phyloP scores from a whole-genome alignment of 2,329 filamentous ascomycete genomes.

The Hymenoscyphus fructigenus region DNA sequence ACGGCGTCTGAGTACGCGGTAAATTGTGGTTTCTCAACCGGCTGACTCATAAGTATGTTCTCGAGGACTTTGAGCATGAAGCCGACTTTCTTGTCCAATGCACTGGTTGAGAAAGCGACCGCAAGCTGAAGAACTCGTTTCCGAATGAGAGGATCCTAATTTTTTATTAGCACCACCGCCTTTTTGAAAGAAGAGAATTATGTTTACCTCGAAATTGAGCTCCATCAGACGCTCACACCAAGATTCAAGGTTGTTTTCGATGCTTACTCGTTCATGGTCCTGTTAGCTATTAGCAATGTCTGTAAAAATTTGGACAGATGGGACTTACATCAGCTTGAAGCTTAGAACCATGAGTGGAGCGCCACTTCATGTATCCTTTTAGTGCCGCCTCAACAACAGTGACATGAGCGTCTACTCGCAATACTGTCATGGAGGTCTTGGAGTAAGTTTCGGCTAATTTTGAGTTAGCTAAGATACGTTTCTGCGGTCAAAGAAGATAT shows the following conservation, averaged over 20 bases:
- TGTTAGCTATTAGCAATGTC: slow-evolving; percentile 26
- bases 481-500: slow-evolving; percentile 16
- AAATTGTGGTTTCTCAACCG: slow-evolving; percentile 69
- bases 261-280: slow-evolving; percentile 52
- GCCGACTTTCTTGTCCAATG: slow-evolving; percentile 70
- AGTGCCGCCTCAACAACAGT: slow-evolving; percentile 85
- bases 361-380: slow-evolving; percentile 86
- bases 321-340: slow-evolving; percentile 43
- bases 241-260: slow-evolving; percentile 64
- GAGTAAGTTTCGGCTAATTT: slow-evolving; percentile 55
- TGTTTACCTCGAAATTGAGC: slow-evolving; percentile 61
- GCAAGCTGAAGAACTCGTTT: slow-evolving; percentile 80
- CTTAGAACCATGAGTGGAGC: slow-evolving; percentile 48
- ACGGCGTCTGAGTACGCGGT: slow-evolving; percentile 81
- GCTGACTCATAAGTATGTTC: slow-evolving; percentile 82
- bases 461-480: slow-evolving; percentile 31
- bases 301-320: not conserved
- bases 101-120: slow-evolving; percentile 80
- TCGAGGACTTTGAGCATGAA: slow-evolving; percentile 91
- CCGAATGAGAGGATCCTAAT: slow-evolving; percentile 71
- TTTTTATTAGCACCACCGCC: slow-evolving; percentile 36
- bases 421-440: slow-evolving; percentile 68
- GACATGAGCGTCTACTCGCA: slow-evolving; percentile 85
- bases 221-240: slow-evolving; percentile 74
- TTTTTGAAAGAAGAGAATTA: not conserved